Evolutionary conservation across 768 basidiomycete species (phyloP), one percentile per base, ranked within the genome.

Genomic region (Coprinopsis strossmayeri): DNA sequence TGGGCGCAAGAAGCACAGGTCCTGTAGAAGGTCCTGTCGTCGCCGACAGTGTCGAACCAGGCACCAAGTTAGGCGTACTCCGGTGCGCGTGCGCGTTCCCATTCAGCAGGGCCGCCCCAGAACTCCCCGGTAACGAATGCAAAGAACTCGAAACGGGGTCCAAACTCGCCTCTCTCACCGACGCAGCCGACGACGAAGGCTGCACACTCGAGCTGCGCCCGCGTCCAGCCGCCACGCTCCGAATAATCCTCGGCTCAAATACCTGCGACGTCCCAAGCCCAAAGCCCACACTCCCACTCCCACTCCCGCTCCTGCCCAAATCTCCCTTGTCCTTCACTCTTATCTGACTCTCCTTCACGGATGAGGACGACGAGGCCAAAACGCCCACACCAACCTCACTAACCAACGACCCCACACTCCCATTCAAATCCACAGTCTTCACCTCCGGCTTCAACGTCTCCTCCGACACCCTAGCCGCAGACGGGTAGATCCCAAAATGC

Each of bases 371-470:
- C 9, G 35, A 38, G 52, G 56, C 61, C 56, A 60, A 55, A 18
- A 71, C 63, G 1, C 71, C 72, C 39, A 71, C 61, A 5, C 70
- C 70, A 30, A 72, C 66, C 51, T 70, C 68, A 46, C 70, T 73
- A 17, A 69, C 63, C 61, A 80, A 61, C 50, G 75, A 77, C 45
- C 64, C 64, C 26, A 71, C 68, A 44, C 76, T 78, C 54, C 70
- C 75, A 55, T 76, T 74, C 60, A 71, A 53, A 59, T 66, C 65
- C 50, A 72, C 55, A 45, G 68, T 66, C 53, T 59, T 67, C 63
- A 45, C 24, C 61, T 76, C 72, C 32, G 80, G 78, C 61, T 70
- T 77, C 49, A 85, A 64, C 43, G 83, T 84, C 69, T 84, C 82
- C 67, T 82, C 80, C 45, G 81, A 83, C 53, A 73, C 76, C 39